These are phyloP conservation scores for Haplosporangium sp. DNA, from an alignment of 371 early-diverging fungal genomes.

Conservation along the genomic window DNA sequence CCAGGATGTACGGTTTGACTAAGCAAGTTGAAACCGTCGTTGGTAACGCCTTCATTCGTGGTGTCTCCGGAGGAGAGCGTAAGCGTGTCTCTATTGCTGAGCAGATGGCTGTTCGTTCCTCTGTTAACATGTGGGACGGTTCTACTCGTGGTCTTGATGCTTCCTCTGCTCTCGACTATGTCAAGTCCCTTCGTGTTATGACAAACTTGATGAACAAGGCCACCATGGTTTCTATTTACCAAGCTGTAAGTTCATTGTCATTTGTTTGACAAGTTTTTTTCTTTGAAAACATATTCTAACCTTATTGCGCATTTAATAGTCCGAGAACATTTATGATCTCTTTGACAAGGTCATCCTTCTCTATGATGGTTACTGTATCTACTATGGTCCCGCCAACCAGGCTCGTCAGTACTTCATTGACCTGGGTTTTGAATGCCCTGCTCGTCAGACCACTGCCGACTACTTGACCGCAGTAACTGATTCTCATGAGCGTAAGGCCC, in stretches of 20 bases:
- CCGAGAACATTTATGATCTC: conserved; percentile 78
- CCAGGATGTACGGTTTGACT: conserved; percentile 78
- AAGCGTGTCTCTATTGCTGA: conserved; percentile 91
- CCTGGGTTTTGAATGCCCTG: conserved; percentile 75
- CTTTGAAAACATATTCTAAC: too few species aligned
- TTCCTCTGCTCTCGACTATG: conserved; percentile 86
- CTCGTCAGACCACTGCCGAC: conserved; percentile 81
- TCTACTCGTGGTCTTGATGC: conserved; percentile 93
- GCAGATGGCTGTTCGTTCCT: conserved; percentile 83
- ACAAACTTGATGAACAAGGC: conserved; percentile 65
- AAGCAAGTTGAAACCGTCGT: conserved; percentile 84
- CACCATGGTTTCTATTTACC: conserved; percentile 74
- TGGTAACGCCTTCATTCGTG: conserved; percentile 86
- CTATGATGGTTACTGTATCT: conserved; percentile 78
- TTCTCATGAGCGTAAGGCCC: conserved; percentile 67
- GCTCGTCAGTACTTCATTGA: conserved; percentile 76
- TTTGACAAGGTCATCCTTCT: conserved; percentile 82
- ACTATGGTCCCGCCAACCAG: conserved; percentile 75
- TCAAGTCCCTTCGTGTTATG: conserved; percentile 71
- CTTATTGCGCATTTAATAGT: conserved; percentile 26
- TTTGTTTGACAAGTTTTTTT: neutral
- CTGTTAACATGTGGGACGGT: conserved; percentile 87
- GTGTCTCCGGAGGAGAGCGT: conserved; percentile 89
- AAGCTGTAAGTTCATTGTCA: conserved; percentile 59
- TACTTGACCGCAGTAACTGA: conserved; percentile 81